Percentiles rank a stretch among this genome's conserved stretches.
Evolutionary conservation across 192 early-diverging fungal species (phyloP).

Genomic region (Backusella mclennaniae): DNA sequence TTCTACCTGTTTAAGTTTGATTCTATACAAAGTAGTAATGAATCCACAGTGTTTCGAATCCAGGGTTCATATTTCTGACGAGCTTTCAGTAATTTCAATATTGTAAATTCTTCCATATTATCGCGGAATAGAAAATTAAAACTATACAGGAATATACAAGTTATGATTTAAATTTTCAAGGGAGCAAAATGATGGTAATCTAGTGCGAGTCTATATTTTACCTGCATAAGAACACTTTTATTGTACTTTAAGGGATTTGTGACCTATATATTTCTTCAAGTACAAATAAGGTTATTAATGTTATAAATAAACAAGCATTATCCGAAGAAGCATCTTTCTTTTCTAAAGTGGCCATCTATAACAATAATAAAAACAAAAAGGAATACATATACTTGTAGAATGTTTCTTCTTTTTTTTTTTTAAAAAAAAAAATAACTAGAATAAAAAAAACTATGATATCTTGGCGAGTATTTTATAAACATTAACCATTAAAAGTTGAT

Average conservation of each 20-base stretch:
- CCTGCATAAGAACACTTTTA: not conserved
- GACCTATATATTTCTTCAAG: not conserved
- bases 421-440: not conserved
- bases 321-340: not conserved
- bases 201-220: not conserved
- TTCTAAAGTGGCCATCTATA: not conserved
- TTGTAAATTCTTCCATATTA: not conserved
- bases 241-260: not conserved
- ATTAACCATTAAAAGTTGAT: too few relatives aligned
- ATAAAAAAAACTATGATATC: not conserved
- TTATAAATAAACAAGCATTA: not conserved
- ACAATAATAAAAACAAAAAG: not conserved
- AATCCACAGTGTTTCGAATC: not conserved
- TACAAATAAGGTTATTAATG: not conserved
- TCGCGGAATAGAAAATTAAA: not conserved
- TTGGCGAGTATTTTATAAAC: not conserved
- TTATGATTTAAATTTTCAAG: constrained; percentile 1
- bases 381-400: not conserved
- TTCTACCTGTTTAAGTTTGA: too few relatives aligned
- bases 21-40: too few relatives aligned
- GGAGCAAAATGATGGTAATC: not conserved
- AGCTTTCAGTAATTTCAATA: not conserved
- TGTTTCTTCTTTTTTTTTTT: not conserved
- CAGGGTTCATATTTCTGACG: not conserved
- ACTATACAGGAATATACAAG: not conserved